A percentile compares a stretch with the other conserved stretches of the same genome.
Evolutionary conservation across 2,329 filamentous ascomycete species (phyloP).

Genomic region (Ceratocystis albifundus): DNA sequence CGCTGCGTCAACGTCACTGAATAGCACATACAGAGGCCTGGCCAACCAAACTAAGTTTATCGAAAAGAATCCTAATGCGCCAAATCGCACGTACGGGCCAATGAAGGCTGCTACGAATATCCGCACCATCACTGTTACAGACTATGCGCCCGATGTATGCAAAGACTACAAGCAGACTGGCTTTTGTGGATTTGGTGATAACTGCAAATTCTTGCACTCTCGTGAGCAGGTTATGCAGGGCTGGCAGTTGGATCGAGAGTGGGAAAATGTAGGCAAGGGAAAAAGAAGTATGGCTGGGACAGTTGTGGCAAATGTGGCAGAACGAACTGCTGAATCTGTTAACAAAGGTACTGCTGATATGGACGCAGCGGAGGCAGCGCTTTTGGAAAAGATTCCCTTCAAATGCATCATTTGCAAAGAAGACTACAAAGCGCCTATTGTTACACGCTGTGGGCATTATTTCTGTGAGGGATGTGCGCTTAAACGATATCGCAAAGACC

Average conservation of each 20-base stretch:
- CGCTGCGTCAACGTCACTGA: slow-evolving; percentile 25
- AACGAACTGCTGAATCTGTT: slow-evolving; percentile 27
- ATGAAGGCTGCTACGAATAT: slow-evolving; percentile 83
- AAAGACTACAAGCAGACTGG: slow-evolving; percentile 85
- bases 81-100: slow-evolving; percentile 61
- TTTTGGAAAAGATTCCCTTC: slow-evolving; percentile 78
- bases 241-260: slow-evolving; percentile 90
- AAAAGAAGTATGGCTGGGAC: slow-evolving; percentile 52
- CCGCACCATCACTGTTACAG: slow-evolving; percentile 76
- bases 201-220: slow-evolving; percentile 69
- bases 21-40: slow-evolving; percentile 63
- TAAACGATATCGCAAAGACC: slow-evolving; percentile 74
- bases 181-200: slow-evolving; percentile 53
- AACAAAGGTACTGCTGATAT: slow-evolving; percentile 33
- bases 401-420: slow-evolving; percentile 77
- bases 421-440: slow-evolving; percentile 64
- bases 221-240: slow-evolving; percentile 76
- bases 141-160: slow-evolving; percentile 87
- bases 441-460: slow-evolving; percentile 89
- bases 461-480: slow-evolving; percentile 89
- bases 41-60: slow-evolving; percentile 65
- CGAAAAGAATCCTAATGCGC: slow-evolving; percentile 66
- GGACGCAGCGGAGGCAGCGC: slow-evolving; percentile 48
- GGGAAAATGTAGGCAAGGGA: slow-evolving; percentile 72
- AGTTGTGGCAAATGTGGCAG: slow-evolving; percentile 48